A percentile compares a stretch with the other conserved stretches of the same genome.
Evolutionary conservation across 371 early-diverging fungal species (phyloP).

Genomic region (Umbelopsis sp.): DNA sequence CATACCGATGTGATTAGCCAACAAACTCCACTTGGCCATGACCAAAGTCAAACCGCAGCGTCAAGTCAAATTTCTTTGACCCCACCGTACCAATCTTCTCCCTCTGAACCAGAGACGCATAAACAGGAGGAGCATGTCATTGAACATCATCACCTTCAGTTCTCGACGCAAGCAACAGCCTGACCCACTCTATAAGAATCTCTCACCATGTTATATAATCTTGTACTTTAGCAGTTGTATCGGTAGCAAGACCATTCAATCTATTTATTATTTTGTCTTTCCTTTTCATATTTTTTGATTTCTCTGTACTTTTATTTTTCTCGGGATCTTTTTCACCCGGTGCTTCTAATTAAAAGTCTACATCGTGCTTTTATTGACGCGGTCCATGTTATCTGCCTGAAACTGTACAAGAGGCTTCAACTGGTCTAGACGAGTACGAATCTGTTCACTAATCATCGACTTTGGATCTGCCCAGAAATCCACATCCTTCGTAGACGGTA

Average conservation of each 20-base stretch:
- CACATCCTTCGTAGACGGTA: slow-evolving; percentile 38
- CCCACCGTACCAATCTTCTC: not conserved
- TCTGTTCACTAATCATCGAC: slow-evolving; percentile 47
- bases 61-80: not conserved
- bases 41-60: not conserved
- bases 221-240: slow-evolving; percentile 2
- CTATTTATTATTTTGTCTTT: not conserved
- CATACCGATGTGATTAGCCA: slow-evolving; percentile 13
- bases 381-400: slow-evolving; percentile 33
- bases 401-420: slow-evolving; percentile 35
- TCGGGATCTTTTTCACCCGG: not conserved
- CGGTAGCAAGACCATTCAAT: not conserved
- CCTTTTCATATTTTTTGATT: not conserved
- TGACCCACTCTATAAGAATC: not conserved
- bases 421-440: slow-evolving; percentile 42
- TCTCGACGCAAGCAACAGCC: slow-evolving; percentile 3
- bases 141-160: not conserved
- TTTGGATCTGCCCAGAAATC: slow-evolving; percentile 18
- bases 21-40: not conserved
- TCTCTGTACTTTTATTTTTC: not conserved
- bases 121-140: not conserved
- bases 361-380: slow-evolving; percentile 40
- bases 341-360: slow-evolving; percentile 14
- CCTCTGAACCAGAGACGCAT: not conserved
- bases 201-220: not conserved